phyloP scores from a whole-genome alignment of 1,139 yeast species.

The Yamadazyma dushanensis region DNA sequence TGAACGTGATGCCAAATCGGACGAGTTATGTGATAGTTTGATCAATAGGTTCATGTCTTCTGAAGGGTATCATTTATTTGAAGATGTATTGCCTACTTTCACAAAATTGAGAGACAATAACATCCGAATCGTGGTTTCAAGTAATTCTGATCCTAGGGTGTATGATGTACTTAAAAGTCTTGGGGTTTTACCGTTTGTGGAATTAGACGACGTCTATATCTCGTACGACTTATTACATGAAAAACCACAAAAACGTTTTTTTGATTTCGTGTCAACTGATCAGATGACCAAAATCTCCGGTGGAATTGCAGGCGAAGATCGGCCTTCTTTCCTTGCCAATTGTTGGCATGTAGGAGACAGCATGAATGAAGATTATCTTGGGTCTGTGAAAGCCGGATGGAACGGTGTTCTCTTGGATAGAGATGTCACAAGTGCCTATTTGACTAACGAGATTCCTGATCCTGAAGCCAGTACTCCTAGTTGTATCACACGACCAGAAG shows the following conservation, averaged over 20 bases:
- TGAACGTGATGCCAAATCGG: constrained; percentile 21
- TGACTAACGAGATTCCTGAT: constrained; percentile 14
- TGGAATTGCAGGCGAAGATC: constrained; percentile 8
- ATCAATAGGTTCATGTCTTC: constrained; percentile 46
- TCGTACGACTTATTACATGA: constrained; percentile 55
- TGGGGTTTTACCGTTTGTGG: constrained; percentile 40
- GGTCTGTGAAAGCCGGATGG: constrained; percentile 59
- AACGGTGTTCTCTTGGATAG: constrained; percentile 58
- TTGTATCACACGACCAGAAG: constrained; percentile 13
- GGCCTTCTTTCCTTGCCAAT: constrained; percentile 20
- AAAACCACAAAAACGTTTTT: constrained; percentile 55
- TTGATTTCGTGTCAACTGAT: constrained; percentile 32
- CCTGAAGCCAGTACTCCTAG: constrained; percentile 16
- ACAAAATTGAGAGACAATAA: constrained; percentile 27
- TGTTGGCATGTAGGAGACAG: constrained; percentile 74
- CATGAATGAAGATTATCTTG: constrained; percentile 51
- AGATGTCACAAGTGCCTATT: constrained; percentile 20
- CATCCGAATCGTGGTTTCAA: constrained; percentile 46
- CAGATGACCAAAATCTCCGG: constrained; percentile 7
- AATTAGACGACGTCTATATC: constrained; percentile 37
- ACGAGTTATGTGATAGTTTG: constrained; percentile 36
- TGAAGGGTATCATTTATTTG: constrained; percentile 53
- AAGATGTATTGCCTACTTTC: constrained; percentile 55
- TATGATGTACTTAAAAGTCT: constrained; percentile 44
- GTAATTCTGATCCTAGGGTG: constrained; percentile 63